phyloP scores from a whole-genome alignment of 163 green algal species.

The Scenedesmus sp. region DNA sequence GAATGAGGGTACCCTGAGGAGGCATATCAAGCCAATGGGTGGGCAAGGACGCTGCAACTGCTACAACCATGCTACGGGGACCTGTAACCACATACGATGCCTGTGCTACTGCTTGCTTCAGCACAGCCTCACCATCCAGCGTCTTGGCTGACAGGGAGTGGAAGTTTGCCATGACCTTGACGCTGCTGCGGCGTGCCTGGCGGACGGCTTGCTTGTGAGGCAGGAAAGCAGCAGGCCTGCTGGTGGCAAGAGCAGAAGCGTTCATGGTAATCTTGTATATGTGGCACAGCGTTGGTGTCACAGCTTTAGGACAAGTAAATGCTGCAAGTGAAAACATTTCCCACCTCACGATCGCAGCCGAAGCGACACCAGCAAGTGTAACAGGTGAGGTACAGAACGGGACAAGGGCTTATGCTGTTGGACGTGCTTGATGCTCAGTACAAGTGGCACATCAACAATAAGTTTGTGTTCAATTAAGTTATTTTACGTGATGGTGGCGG shows the following conservation, averaged over 20 bases:
- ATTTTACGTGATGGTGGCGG: too few relatives aligned
- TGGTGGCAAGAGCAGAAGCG: background rate
- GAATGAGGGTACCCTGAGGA: background rate
- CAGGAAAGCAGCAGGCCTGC: slow-evolving; percentile 5
- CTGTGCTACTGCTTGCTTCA: background rate
- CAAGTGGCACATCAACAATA: too few relatives aligned
- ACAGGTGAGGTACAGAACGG: background rate
- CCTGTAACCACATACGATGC: slow-evolving; percentile 6
- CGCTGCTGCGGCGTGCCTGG: background rate
- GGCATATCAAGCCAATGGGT: background rate
- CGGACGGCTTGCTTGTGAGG: background rate
- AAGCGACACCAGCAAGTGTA: background rate
- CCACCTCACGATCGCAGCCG: background rate
- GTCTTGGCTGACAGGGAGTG: slow-evolving; percentile 40
- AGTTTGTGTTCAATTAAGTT: too few relatives aligned
- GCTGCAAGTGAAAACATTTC: background rate
- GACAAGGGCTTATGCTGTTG: background rate
- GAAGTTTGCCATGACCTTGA: slow-evolving; percentile 35
- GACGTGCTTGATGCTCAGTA: background rate
- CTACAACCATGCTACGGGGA: background rate
- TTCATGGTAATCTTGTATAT: background rate
- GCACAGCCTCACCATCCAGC: slow-evolving; percentile 28
- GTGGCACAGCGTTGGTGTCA: background rate
- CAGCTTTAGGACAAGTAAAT: background rate
- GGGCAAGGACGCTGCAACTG: background rate